phyloP scores from a whole-genome alignment of 441 rosid genomes.

The Euphorbia celastroides region DNA sequence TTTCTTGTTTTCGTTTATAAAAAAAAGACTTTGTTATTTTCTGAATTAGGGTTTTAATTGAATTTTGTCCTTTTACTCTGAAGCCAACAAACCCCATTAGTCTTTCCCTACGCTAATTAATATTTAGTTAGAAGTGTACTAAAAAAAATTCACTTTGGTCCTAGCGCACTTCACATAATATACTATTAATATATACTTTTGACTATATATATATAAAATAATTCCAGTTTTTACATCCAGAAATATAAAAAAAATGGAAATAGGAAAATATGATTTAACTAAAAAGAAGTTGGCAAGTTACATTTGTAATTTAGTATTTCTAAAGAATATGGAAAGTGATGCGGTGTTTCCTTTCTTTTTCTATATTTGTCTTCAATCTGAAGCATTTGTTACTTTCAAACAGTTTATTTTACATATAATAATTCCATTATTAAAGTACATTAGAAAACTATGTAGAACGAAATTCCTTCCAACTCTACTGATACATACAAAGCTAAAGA shows the following conservation, averaged over 20 bases:
- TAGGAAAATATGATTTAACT: neutral
- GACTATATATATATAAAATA: no score
- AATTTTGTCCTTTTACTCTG: conserved; percentile 19
- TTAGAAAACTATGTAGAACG: no score
- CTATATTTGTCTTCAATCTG: no score
- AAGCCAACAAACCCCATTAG: conserved; percentile 12
- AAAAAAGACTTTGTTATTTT: neutral
- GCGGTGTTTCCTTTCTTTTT: neutral
- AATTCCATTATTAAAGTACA: no score
- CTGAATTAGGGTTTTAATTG: neutral
- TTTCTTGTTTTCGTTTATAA: neutral
- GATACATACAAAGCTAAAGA: no score
- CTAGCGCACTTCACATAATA: neutral
- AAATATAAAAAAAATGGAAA: neutral
- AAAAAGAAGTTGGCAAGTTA: neutral
- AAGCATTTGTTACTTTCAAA: no score
- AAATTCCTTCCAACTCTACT: no score
- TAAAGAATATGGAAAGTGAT: neutral
- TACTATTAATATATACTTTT: neutral
- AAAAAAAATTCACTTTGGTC: neutral
- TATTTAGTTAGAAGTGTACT: neutral
- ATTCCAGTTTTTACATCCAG: no score
- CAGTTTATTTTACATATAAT: no score
- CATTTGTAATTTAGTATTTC: neutral
- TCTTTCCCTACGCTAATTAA: neutral